These are phyloP conservation scores for Claviceps monticola DNA, from an alignment of 2,329 filamentous ascomycete genomes.

Conservation along the genomic window DNA sequence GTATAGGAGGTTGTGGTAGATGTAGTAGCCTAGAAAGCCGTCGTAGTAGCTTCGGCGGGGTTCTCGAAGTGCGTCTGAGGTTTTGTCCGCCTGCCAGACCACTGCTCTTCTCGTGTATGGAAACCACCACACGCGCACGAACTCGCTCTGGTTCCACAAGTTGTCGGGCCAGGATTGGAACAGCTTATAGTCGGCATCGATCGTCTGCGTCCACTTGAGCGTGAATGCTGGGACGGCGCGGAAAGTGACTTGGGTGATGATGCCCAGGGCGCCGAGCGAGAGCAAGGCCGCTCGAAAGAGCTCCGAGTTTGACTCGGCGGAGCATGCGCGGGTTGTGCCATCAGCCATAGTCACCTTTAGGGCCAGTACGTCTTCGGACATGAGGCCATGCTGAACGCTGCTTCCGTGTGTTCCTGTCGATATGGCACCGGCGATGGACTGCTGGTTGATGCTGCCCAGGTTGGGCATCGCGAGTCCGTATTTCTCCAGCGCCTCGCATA, in stretches of 20 bases:
- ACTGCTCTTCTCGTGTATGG: slow-evolving; percentile 82
- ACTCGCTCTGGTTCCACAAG: slow-evolving; percentile 77
- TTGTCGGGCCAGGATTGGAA: slow-evolving; percentile 56
- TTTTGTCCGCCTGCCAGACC: slow-evolving; percentile 78
- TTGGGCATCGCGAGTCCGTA: slow-evolving; percentile 78
- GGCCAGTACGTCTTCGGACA: slow-evolving; percentile 63
- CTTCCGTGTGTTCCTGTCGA: slow-evolving; percentile 89
- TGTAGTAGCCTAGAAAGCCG: slow-evolving; percentile 64
- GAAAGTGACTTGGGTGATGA: slow-evolving; percentile 81
- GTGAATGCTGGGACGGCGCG: slow-evolving; percentile 67
- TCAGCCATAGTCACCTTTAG: slow-evolving; percentile 73
- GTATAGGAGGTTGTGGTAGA: slow-evolving; percentile 86
- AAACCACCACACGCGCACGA: slow-evolving; percentile 94
- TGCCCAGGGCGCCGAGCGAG: slow-evolving; percentile 78
- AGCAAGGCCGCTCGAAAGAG: slow-evolving; percentile 82
- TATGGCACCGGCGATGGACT: slow-evolving; percentile 85
- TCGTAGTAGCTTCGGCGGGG: slow-evolving; percentile 68
- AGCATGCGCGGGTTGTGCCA: slow-evolving; percentile 59
- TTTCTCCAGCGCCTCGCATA: slow-evolving; percentile 61
- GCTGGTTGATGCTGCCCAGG: slow-evolving; percentile 86
- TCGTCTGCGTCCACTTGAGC: slow-evolving; percentile 73
- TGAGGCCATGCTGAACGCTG: slow-evolving; percentile 66
- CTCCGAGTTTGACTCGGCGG: slow-evolving; percentile 52
- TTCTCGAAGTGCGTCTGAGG: slow-evolving; percentile 42
- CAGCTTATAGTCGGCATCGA: slow-evolving; percentile 56